Evolutionary conservation across 768 basidiomycete species (phyloP).

Genomic region (Pleurotus tuber-regium): DNA sequence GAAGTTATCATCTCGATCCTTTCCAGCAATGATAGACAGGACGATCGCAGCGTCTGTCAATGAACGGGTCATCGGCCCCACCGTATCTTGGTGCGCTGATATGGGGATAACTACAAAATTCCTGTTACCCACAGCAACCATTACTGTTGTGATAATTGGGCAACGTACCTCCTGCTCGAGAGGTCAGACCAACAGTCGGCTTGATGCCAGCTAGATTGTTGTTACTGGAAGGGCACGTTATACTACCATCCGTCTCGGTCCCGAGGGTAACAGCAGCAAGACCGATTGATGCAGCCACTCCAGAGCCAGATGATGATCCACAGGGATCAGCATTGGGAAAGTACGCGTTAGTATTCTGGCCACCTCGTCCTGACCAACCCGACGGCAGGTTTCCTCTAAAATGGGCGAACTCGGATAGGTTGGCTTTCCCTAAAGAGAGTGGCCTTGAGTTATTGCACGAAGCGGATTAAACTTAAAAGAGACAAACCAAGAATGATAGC

Average conservation of each 20-base stretch:
- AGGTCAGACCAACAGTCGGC: slow-evolving; percentile 58
- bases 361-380: slow-evolving; percentile 61
- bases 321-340: slow-evolving; percentile 51
- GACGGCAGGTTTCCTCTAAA: slow-evolving; percentile 43
- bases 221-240: slow-evolving; percentile 46
- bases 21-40: slow-evolving; percentile 52
- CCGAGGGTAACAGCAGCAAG: slow-evolving; percentile 45
- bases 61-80: slow-evolving; percentile 55
- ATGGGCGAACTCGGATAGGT: slow-evolving; percentile 53
- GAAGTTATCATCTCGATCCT: slow-evolving; percentile 52
- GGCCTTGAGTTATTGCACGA: background rate
- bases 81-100: slow-evolving; percentile 56
- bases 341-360: slow-evolving; percentile 50
- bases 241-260: slow-evolving; percentile 54
- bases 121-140: no score
- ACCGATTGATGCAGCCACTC: slow-evolving; percentile 51
- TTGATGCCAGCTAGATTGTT: slow-evolving; percentile 61
- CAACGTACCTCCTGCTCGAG: slow-evolving; percentile 54
- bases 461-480: background rate
- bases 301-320: slow-evolving; percentile 60
- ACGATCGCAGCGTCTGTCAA: slow-evolving; percentile 54
- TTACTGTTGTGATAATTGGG: no score
- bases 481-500: slow-evolving; percentile 7
- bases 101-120: slow-evolving; percentile 59
- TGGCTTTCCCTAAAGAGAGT: slow-evolving; percentile 44